A percentile compares a stretch with the other conserved stretches of the same genome.
Evolutionary conservation across 208 protist species (phyloP).

Genomic region (Trypanosoma platydactyli): DNA sequence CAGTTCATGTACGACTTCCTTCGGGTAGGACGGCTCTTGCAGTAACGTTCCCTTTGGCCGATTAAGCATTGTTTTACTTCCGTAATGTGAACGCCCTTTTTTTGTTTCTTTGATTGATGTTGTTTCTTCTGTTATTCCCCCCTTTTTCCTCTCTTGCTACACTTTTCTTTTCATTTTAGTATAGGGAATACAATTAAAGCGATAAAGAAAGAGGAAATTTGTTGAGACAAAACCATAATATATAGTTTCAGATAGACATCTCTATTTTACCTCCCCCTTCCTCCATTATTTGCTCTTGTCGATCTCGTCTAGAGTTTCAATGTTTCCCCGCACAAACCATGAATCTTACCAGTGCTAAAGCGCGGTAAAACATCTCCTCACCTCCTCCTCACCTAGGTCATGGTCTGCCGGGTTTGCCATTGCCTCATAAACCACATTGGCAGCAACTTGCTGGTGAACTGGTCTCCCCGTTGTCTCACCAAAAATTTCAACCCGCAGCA

Average conservation of each 20-base stretch:
- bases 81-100: not conserved
- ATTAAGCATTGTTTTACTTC: constrained; percentile 58
- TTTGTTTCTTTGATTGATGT: constrained; percentile 3
- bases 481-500: constrained; percentile 84
- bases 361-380: constrained; percentile 31
- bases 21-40: constrained; percentile 75
- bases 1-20: constrained; percentile 40
- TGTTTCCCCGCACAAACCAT: no score
- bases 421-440: constrained; percentile 85
- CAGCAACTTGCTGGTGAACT: constrained; percentile 67
- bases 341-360: constrained; percentile 16
- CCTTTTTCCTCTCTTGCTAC: constrained; percentile 4
- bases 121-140: no score
- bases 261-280: no score
- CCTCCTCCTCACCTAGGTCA: constrained; percentile 39
- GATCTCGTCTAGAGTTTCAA: no score
- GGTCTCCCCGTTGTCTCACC: constrained; percentile 69
- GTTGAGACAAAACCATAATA: no score
- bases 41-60: constrained; percentile 65
- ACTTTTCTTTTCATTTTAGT: not conserved
- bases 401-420: constrained; percentile 87
- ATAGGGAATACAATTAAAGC: constrained; percentile 2
- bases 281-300: no score
- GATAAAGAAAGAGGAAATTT: no score
- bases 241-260: no score